Conservation (phyloP, 208 protist genomes). For the Trypanosoma boissoni region DNA sequence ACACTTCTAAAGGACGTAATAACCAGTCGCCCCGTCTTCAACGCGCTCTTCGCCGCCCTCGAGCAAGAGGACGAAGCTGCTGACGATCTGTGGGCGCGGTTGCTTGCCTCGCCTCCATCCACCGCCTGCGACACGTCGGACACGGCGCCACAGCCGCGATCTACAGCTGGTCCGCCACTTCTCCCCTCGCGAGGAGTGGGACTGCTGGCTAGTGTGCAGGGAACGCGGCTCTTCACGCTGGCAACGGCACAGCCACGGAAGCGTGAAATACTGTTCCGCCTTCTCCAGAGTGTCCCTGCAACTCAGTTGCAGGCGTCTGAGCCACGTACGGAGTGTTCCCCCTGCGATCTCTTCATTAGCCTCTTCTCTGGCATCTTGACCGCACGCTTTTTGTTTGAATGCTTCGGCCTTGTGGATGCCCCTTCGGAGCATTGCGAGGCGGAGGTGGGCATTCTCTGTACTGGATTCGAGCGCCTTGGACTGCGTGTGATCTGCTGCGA, state of each 20-base stretch:
- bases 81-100: slow-evolving; percentile 41
- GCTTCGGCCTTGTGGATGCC: slow-evolving; percentile 45
- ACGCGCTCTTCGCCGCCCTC: slow-evolving; percentile 34
- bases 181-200: slow-evolving; percentile 14
- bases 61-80: slow-evolving; percentile 46
- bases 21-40: slow-evolving; percentile 37
- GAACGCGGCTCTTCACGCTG: slow-evolving; percentile 42
- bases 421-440: slow-evolving; percentile 21
- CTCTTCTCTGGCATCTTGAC: slow-evolving; percentile 57
- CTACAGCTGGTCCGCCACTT: neutral
- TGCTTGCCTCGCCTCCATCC: slow-evolving; percentile 18
- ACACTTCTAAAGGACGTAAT: slow-evolving; percentile 34
- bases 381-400: slow-evolving; percentile 50
- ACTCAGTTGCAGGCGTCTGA: neutral
- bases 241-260: slow-evolving; percentile 35
- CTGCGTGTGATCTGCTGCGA: slow-evolving; percentile 58
- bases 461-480: slow-evolving; percentile 51
- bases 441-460: slow-evolving; percentile 65
- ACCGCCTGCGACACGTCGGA: neutral
- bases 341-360: slow-evolving; percentile 40
- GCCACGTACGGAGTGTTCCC: slow-evolving; percentile 4
- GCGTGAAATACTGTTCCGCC: slow-evolving; percentile 55
- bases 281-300: slow-evolving; percentile 24
- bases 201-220: slow-evolving; percentile 33
- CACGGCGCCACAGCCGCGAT: neutral